phyloP scores from a whole-genome alignment of 305 asterid species.

The Salvia sclarea region DNA sequence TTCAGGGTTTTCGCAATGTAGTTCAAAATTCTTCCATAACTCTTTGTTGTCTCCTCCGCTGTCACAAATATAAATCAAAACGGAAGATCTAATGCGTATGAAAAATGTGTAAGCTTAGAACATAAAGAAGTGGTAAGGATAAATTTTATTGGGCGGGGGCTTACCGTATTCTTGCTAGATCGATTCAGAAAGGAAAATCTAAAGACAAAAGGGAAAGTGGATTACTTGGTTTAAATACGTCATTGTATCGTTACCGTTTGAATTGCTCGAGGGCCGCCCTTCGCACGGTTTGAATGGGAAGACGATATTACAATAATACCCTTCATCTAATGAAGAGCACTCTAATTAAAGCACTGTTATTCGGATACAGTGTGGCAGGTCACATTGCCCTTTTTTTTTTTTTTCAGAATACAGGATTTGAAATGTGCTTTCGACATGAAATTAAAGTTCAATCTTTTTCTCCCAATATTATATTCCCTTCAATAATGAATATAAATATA shows the following conservation, averaged over 20 bases:
- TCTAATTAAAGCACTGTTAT: too few relatives aligned
- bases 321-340: background rate
- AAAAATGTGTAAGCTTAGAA: background rate
- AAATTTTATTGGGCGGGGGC: background rate
- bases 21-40: constrained; percentile 30
- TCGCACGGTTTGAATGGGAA: constrained; percentile 27
- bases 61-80: constrained; percentile 1
- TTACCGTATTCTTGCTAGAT: constrained; percentile 18
- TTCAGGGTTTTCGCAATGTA: constrained; percentile 14
- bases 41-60: constrained; percentile 2
- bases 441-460: too few relatives aligned
- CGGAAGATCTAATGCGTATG: background rate
- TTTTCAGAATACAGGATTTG: too few relatives aligned
- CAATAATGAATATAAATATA: too few relatives aligned
- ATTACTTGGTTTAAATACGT: background rate
- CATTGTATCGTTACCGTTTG: constrained; percentile 25
- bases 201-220: constrained; percentile 22
- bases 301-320: constrained; percentile 22
- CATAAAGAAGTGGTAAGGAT: background rate
- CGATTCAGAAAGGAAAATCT: constrained; percentile 17
- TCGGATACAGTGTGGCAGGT: too few relatives aligned
- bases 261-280: constrained; percentile 27
- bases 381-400: too few relatives aligned
- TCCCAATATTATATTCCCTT: too few relatives aligned
- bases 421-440: too few relatives aligned